Conservation (phyloP, 2,329 filamentous ascomycete species). For the Penicillium occitanis region DNA sequence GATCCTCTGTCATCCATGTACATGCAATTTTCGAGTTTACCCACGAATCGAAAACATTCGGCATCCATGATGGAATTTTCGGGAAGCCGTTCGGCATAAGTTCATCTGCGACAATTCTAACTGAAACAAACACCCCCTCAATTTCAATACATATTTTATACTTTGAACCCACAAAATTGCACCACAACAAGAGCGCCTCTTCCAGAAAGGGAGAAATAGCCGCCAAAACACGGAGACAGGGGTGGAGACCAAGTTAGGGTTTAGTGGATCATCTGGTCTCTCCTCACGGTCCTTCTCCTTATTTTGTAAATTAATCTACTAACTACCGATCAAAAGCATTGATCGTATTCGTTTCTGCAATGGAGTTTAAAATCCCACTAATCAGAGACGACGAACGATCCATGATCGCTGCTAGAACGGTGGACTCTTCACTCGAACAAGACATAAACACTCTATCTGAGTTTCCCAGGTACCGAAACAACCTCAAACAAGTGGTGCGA, state of each 20-base stretch:
- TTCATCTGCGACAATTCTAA: neutral
- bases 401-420: neutral
- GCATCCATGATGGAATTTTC: neutral
- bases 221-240: neutral
- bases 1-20: neutral
- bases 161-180: neutral
- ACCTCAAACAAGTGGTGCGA: constrained; percentile 7
- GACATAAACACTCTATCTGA: neutral
- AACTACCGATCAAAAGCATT: no score
- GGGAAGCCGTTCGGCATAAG: neutral
- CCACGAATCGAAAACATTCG: neutral
- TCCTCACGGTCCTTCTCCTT: constrained; percentile 2
- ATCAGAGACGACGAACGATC: neutral
- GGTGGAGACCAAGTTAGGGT: neutral
- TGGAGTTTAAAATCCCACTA: neutral
- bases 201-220: constrained; percentile 2
- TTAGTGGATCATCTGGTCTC: constrained; percentile 1
- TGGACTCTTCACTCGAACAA: neutral
- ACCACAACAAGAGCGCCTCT: neutral
- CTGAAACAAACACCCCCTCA: neutral
- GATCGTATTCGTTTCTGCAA: neutral
- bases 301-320: neutral
- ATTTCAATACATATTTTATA: neutral
- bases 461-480: neutral
- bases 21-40: neutral